phyloP scores from a whole-genome alignment of 805 yeast genomes.

The Saccharomycopsis fermentans region DNA sequence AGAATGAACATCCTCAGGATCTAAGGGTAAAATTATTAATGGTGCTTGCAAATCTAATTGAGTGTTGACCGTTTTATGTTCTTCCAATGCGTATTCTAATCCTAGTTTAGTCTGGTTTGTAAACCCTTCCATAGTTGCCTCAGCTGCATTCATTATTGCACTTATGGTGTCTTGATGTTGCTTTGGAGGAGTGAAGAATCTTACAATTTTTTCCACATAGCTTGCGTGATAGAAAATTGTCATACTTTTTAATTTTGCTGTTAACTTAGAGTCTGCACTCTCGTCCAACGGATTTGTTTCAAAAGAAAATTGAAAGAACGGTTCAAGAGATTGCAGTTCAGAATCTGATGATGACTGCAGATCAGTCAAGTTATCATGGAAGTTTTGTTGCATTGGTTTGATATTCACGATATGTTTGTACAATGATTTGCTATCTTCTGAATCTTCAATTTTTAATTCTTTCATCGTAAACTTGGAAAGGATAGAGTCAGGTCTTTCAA shows the following conservation, averaged over 20 bases:
- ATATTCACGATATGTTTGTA: constrained; percentile 85
- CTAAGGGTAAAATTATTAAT: constrained; percentile 72
- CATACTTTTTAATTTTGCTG: constrained; percentile 72
- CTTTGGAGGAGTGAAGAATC: constrained; percentile 80
- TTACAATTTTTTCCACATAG: constrained; percentile 63
- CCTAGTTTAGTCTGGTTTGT: constrained; percentile 87
- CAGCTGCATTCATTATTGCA: constrained; percentile 89
- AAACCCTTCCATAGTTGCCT: constrained; percentile 84
- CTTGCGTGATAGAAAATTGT: constrained; percentile 83
- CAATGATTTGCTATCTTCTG: constrained; percentile 56
- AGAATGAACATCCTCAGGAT: constrained; percentile 66
- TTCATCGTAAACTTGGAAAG: constrained; percentile 62
- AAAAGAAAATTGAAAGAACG: constrained; percentile 72
- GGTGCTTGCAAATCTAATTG: constrained; percentile 92
- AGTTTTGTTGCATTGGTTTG: constrained; percentile 44
- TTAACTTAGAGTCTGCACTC: constrained; percentile 68
- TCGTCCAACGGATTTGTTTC: constrained; percentile 83
- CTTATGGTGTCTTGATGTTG: constrained; percentile 81
- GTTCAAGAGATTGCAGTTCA: constrained; percentile 29
- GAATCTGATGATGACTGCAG: not conserved
- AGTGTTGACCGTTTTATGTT: constrained; percentile 82
- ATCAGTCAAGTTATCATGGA: constrained; percentile 21
- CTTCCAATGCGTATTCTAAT: constrained; percentile 84
- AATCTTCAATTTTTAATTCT: constrained; percentile 81
- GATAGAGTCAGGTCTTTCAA: constrained; percentile 72